A percentile compares a stretch with the other conserved stretches of the same genome.
phyloP scores from a whole-genome alignment of 2,329 filamentous ascomycete species.

The Rugonectria rugulosa region DNA sequence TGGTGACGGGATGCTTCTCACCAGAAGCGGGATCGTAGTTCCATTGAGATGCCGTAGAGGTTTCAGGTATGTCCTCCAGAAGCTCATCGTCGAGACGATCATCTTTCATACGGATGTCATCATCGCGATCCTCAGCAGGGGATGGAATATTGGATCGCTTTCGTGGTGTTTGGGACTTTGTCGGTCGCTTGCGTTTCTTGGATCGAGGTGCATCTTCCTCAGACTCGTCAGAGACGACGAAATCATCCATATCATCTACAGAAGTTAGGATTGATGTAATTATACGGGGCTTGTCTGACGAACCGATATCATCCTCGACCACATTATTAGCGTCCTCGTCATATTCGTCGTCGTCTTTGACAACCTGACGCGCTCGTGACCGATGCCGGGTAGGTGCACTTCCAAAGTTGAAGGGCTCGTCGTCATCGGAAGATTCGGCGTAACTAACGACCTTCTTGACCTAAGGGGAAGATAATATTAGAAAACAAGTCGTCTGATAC shows the following conservation, averaged over 20 bases:
- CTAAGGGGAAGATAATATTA: conserved; percentile 41
- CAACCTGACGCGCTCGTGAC: conserved; percentile 62
- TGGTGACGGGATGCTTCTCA: conserved; percentile 46
- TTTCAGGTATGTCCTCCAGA: conserved; percentile 63
- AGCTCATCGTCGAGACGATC: conserved; percentile 60
- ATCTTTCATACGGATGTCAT: conserved; percentile 40
- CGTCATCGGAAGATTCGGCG: conserved; percentile 83
- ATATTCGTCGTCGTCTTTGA: conserved; percentile 74
- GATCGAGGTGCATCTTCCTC: conserved; percentile 67
- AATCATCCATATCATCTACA: conserved; percentile 79
- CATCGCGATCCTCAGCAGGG: conserved; percentile 23
- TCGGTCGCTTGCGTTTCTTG: conserved; percentile 78
- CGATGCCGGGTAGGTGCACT: conserved; percentile 50
- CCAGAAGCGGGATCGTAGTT: conserved; percentile 63
- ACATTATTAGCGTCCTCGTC: conserved; percentile 73
- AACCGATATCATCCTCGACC: conserved; percentile 69
- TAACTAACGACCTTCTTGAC: conserved; percentile 74
- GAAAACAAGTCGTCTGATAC: background rate
- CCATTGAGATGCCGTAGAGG: conserved; percentile 86
- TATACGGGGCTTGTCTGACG: background rate
- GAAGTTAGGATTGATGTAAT: conserved; percentile 8
- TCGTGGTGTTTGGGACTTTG: conserved; percentile 59
- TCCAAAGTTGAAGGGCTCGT: conserved; percentile 70
- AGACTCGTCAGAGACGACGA: conserved; percentile 86
- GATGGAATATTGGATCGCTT: conserved; percentile 69